These are phyloP conservation scores for Biscutella laevigata DNA, from an alignment of 441 rosid genomes.

Conservation along the genomic window DNA sequence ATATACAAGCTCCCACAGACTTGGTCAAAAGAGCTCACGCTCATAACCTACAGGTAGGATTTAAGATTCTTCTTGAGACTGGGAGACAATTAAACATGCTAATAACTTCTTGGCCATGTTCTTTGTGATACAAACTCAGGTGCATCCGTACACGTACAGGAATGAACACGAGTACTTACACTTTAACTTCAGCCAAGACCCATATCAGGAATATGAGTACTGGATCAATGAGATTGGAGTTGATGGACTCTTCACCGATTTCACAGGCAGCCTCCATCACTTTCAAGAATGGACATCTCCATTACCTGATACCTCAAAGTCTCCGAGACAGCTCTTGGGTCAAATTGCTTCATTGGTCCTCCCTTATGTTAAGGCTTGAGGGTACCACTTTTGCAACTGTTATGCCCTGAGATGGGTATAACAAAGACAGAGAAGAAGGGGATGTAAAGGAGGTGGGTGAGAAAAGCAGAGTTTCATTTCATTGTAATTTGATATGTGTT, in stretches of 20 bases:
- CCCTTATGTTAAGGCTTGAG: conserved; percentile 19
- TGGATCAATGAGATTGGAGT: conserved; percentile 81
- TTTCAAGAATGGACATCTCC: conserved; percentile 57
- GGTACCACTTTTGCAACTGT: no score
- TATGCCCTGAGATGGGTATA: no score
- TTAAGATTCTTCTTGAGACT: neutral
- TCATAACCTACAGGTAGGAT: conserved; percentile 53
- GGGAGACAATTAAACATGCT: neutral
- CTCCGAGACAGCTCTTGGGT: conserved; percentile 7
- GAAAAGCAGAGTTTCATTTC: no score
- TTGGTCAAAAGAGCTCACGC: conserved; percentile 73
- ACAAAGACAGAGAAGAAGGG: no score
- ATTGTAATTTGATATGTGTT: no score
- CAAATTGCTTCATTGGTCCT: conserved; percentile 17
- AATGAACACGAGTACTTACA: conserved; percentile 55
- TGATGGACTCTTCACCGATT: conserved; percentile 92
- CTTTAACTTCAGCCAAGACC: conserved; percentile 72
- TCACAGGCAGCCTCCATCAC: conserved; percentile 69
- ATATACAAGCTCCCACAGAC: conserved; percentile 55
- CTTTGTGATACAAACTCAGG: conserved; percentile 38
- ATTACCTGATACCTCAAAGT: conserved; percentile 9
- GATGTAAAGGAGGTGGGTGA: no score
- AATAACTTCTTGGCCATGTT: conserved; percentile 7
- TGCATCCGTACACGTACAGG: conserved; percentile 87
- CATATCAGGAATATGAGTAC: conserved; percentile 59